A percentile compares a stretch with the other conserved stretches of the same genome.
Evolutionary conservation across 345 rosid species (phyloP).

Genomic region (Erucastrum elatum): DNA sequence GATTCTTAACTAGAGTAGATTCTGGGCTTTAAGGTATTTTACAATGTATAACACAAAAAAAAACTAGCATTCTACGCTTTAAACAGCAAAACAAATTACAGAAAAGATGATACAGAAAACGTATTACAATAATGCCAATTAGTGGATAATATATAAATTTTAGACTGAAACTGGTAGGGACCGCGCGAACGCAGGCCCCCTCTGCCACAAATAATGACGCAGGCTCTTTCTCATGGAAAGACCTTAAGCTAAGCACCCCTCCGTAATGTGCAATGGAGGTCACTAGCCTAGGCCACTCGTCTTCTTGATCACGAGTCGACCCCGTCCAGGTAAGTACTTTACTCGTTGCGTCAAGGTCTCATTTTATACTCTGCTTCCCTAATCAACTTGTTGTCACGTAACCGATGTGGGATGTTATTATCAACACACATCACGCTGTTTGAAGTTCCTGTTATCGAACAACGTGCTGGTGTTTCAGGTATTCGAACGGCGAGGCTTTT

Average conservation of each 20-base stretch:
- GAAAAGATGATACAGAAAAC: too few relatives aligned
- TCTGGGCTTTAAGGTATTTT: not conserved
- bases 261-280: not conserved
- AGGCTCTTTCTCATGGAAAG: not conserved
- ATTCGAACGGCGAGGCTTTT: not conserved
- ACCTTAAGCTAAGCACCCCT: constrained; percentile 8
- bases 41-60: too few relatives aligned
- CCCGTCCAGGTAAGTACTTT: constrained; percentile 6
- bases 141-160: not conserved
- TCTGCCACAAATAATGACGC: constrained; percentile 11
- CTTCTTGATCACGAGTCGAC: not conserved
- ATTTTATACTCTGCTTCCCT: not conserved
- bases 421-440: not conserved
- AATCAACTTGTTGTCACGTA: not conserved
- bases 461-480: not conserved
- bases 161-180: not conserved
- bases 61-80: not conserved
- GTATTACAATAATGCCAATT: too few relatives aligned
- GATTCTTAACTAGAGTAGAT: not conserved
- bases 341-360: not conserved
- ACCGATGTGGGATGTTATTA: not conserved
- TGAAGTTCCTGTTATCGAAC: not conserved
- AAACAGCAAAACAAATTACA: not conserved
- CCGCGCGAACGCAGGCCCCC: constrained; percentile 19
- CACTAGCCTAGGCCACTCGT: constrained; percentile 5